These are phyloP conservation scores for Aspergillus ostianus DNA, from an alignment of 495 filamentous ascomycete genomes.

Conservation along the genomic window DNA sequence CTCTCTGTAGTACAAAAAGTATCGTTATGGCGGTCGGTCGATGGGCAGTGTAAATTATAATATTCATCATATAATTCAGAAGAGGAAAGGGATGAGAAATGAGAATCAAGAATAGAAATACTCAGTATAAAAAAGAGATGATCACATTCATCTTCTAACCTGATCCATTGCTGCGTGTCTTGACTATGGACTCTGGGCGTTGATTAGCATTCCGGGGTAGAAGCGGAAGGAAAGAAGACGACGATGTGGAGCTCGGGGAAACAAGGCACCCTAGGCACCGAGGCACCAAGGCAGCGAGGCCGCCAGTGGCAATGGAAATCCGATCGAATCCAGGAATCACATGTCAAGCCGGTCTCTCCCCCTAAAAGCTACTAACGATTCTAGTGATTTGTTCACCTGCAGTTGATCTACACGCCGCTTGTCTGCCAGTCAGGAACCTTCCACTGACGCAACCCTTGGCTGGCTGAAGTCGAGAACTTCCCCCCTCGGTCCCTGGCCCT, in stretches of 20 bases:
- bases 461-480: constrained; percentile 1
- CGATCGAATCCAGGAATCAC: not conserved
- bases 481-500: not conserved
- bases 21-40: not conserved
- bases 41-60: not conserved
- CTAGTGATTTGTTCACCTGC: too few species aligned
- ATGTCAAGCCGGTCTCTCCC: not conserved
- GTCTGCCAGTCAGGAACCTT: constrained; percentile 9
- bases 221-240: not conserved
- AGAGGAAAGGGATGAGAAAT: not conserved
- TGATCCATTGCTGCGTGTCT: too few species aligned
- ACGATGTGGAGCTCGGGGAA: not conserved
- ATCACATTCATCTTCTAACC: too few species aligned
- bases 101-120: too few species aligned
- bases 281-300: not conserved
- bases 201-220: not conserved
- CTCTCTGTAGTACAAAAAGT: not conserved
- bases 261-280: not conserved
- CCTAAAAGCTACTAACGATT: too few species aligned
- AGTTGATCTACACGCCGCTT: constrained; percentile 5
- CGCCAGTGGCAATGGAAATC: not conserved
- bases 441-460: constrained; percentile 13
- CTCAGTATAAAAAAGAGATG: not conserved
- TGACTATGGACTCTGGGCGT: too few species aligned
- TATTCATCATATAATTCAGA: too few species aligned